Evolutionary conservation across 1,284 basidiomycete species (phyloP), one percentile per base, ranked within the genome.

Genomic region (Neonothopanus nambi): DNA sequence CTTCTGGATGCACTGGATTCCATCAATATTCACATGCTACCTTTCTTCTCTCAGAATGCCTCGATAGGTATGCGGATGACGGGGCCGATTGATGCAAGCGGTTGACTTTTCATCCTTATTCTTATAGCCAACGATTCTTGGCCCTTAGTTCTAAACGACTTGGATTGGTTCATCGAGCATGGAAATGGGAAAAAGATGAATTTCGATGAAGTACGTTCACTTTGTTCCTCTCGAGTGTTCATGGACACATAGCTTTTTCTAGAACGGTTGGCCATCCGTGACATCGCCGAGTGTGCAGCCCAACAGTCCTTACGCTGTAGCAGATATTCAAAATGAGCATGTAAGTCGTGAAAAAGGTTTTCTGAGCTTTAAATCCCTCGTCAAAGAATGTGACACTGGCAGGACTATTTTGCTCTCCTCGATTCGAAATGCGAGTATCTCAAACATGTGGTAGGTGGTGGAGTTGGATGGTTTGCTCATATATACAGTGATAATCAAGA

Each of bases 401-500:
- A 85, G 76, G 79, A 75, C 43, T 90, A 87, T 61, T 87, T 73
- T 57, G 66, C 69, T n/a, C 67, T 90, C 8, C 77, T 90, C 17
- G 85, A 90, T 57, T 63, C 70, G 3, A 77, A 84, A 54, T 90
- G 87, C 61, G 62, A 70, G 13, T 74, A 80, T 61, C 72, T 88
- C 59, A 89, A 89, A 67, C 60, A 60, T 0, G 77, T 80, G 18
- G 68, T 74, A 7, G 76, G 77, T 3, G 85, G 85, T 15, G 85
- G 85, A 23, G 70, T 90, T n/a, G 89, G 87, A 11, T 90, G 88
- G 88, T 91, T 91, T 63, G 82, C 83, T 43, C 87, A 89, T 63
- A 84, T 89, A 44, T 89, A 87, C 63, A 80, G 80, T 2, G 86
- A 89, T 61, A 59, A 67, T 54, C 76, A 81, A 65, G 84, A 86